phyloP scores from a whole-genome alignment of 768 basidiomycete species.

The Ephemerocybe angulata region DNA sequence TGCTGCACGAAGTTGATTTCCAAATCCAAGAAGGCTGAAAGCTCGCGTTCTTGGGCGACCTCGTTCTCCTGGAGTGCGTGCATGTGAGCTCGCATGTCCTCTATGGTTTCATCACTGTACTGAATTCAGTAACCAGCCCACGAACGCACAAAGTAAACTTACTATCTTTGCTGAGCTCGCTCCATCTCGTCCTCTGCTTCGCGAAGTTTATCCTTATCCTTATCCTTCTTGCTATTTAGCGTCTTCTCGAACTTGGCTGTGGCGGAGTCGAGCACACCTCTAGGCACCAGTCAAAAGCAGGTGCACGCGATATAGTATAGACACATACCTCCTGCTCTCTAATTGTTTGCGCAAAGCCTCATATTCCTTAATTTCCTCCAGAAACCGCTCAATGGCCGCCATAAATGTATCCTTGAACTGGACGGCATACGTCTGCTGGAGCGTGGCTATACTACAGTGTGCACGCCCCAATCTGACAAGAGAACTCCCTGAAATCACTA shows the following conservation, averaged over 20 bases:
- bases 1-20: conserved; percentile 73
- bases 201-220: conserved; percentile 48
- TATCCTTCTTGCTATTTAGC: conserved; percentile 75
- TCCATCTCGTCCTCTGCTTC: conserved; percentile 84
- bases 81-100: conserved; percentile 82
- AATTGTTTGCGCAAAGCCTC: conserved; percentile 79
- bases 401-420: conserved; percentile 74
- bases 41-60: conserved; percentile 62
- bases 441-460: conserved; percentile 78
- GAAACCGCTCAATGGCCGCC: conserved; percentile 57
- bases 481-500: conserved; percentile 50
- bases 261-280: conserved; percentile 77
- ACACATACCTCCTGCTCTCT: conserved; percentile 71
- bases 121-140: conserved; percentile 1
- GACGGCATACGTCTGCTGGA: conserved; percentile 78
- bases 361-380: conserved; percentile 80
- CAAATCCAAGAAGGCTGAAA: conserved; percentile 67
- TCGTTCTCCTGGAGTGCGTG: conserved; percentile 79
- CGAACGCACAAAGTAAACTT: conserved; percentile 12
- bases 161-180: conserved; percentile 73
- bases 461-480: conserved; percentile 76
- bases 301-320: background rate
- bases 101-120: conserved; percentile 76
- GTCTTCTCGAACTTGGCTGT: conserved; percentile 64
- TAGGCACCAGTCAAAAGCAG: conserved; percentile 23